Conservation (phyloP, 148 eudicot genomes). For the Persicaria tinctoria region DNA sequence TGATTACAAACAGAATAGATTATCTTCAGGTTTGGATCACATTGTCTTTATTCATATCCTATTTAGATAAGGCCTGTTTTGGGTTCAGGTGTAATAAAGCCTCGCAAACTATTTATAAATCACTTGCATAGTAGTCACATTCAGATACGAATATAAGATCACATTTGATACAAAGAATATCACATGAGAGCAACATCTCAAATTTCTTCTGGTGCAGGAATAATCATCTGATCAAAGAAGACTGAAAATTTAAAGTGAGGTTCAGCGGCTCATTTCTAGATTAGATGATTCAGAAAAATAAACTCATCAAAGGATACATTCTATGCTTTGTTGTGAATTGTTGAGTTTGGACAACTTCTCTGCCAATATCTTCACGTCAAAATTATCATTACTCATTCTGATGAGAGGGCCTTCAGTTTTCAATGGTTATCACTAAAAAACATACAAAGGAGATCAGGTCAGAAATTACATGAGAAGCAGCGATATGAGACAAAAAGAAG, state of each 20-base stretch:
- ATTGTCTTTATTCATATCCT: background rate
- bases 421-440: background rate
- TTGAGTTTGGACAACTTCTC: conserved; percentile 83
- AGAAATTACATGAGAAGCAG: background rate
- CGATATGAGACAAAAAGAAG: background rate
- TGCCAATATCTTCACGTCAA: conserved; percentile 52
- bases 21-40: background rate
- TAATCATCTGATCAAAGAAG: background rate
- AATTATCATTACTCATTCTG: conserved; percentile 67
- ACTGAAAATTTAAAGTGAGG: background rate
- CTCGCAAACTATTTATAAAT: background rate
- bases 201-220: background rate
- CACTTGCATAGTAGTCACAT: background rate
- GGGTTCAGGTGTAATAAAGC: background rate
- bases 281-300: background rate
- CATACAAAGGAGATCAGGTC: background rate
- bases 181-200: background rate
- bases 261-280: conserved; percentile 1
- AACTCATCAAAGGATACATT: conserved; percentile 66
- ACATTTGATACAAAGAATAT: background rate
- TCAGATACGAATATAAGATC: background rate
- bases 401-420: background rate
- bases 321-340: conserved; percentile 87
- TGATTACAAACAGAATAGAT: background rate
- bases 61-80: background rate